Base-by-base conservation (phyloP, 176 grass and related monocot species). In the Lolium multiflorum region DNA sequence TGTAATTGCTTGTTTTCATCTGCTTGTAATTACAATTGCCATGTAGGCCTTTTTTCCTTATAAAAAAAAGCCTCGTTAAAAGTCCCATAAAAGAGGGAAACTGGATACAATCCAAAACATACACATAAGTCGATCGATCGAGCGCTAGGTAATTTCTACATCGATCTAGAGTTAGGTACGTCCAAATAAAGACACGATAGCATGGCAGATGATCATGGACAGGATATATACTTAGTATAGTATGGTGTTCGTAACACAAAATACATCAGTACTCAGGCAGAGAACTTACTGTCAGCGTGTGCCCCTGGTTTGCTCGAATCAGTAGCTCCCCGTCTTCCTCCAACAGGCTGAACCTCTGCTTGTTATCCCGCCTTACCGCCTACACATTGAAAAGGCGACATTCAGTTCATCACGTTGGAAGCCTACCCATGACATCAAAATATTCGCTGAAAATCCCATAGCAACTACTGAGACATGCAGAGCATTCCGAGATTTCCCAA, bases 231-330 rank as follows among this genome's bases (percentile, higher is more conserved):
- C 31, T 35, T 35, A 31, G 31, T 0, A 35, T 46, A 37, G 1
- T 26, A 55, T 0, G 13, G 3, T 73, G 56, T 16, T 3, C 10
- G 71, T 44, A 47, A 18, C n/a, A 6, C 28, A 3, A 55, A 22
- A 2, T n/a, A 8, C 67, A 58, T 5, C 39, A 18, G 48, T 37
- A 21, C 59, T 52, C 4, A 15, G 44, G 47, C 18, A 56, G n/a
- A 74, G 39, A 83, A 92, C 76, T 71, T 87, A 98, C 96, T 16
- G 49, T 83, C 49, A 95, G 81, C 2, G 93, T 85, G 83, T 98
- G 96, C 13, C 93, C 96, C 67, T 98, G 96, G 83, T 98, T 98
- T 20, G 93, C 96, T 8, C 96, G 93, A 57, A 98, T 95, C 16
- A 93, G 71, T 57, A 95, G 85, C 73, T 93, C 91, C 0, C 91